Evolutionary conservation across 2,329 filamentous ascomycete species (phyloP).

Genomic region (Sodiomyces alkalinus): DNA sequence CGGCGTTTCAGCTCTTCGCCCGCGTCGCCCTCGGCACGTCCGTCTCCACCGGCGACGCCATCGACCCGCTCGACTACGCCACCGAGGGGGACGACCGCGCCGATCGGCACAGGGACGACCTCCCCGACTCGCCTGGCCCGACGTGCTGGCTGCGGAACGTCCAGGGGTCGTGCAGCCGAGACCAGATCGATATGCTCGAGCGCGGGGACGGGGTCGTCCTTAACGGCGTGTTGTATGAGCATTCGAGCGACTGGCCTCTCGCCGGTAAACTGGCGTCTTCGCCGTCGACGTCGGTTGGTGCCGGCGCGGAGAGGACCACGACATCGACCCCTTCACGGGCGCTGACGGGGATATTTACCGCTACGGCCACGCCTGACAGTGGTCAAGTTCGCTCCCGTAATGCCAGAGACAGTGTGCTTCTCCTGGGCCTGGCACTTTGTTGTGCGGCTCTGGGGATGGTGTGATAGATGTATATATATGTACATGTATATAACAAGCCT

Average conservation of each 20-base stretch:
- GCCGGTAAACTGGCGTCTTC: constrained; percentile 12
- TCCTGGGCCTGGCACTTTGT: constrained; percentile 11
- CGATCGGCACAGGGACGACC: constrained; percentile 33
- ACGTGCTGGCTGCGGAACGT: constrained; percentile 47
- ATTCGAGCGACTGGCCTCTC: constrained; percentile 25
- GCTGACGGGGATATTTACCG: constrained; percentile 2
- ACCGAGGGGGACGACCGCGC: constrained; percentile 43
- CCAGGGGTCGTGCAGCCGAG: constrained; percentile 32
- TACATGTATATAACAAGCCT: too few relatives aligned
- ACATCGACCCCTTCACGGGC: constrained; percentile 16
- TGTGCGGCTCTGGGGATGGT: background rate
- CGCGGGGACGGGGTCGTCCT: constrained; percentile 38
- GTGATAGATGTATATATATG: background rate
- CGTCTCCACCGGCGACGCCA: constrained; percentile 35
- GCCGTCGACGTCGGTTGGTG: constrained; percentile 8
- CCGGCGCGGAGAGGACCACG: constrained; percentile 17
- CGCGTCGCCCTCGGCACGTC: constrained; percentile 41
- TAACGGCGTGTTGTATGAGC: constrained; percentile 40
- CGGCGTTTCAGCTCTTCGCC: constrained; percentile 43
- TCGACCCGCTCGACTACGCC: constrained; percentile 35
- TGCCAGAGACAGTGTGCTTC: constrained; percentile 2
- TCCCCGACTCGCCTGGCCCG: constrained; percentile 29
- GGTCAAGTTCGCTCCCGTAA: background rate
- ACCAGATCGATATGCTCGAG: constrained; percentile 30
- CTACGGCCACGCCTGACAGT: constrained; percentile 1